Conservation (phyloP, 129 eudicot genomes). For the sunflower (Helianthus annuus) region HanXRQr2.0-SUNRISE NC_035438.2:51340825-51341324, state of each 20-base stretch:
- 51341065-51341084: conserved; percentile 36
- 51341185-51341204: conserved; percentile 70
- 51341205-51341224: conserved; percentile 62
- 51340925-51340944: conserved; percentile 42
- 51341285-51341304: conserved; percentile 1
- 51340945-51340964: conserved; percentile 41
- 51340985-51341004: conserved; percentile 40
- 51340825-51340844: conserved; percentile 63
- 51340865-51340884: conserved; percentile 58
- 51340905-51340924: conserved; percentile 42
- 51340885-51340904: conserved; percentile 55
- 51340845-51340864: conserved; percentile 87
- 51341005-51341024: conserved; percentile 41
- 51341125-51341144: conserved; percentile 36
- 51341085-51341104: conserved; percentile 39
- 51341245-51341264: conserved; percentile 49
- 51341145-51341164: conserved; percentile 39
- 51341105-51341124: conserved; percentile 35
- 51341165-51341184: conserved; percentile 48
- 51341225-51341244: conserved; percentile 83
- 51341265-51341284: conserved; percentile 14
- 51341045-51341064: conserved; percentile 29
- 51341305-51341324: neutral
- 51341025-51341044: conserved; percentile 33
- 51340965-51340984: conserved; percentile 40